A percentile compares a stretch with the other conserved stretches of the same genome.
These are phyloP conservation scores for Hygrophila difformis DNA, from an alignment of 257 asterid species.

Conservation along the genomic window DNA sequence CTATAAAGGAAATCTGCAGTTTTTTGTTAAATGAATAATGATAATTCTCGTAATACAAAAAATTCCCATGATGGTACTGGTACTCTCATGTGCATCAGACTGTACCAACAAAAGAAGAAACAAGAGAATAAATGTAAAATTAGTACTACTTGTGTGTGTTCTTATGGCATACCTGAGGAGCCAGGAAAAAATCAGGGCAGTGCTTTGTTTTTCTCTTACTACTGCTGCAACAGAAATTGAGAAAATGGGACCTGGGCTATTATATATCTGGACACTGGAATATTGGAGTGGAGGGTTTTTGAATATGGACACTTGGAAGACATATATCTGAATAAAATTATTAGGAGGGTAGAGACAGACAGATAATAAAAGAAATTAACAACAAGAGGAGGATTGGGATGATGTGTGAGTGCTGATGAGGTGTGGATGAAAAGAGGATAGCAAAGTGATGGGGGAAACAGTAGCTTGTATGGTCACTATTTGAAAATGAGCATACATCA, in stretches of 20 bases:
- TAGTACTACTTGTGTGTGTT: too few relatives aligned
- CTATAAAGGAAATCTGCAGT: too few relatives aligned
- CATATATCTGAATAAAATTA: too few relatives aligned
- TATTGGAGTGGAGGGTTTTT: not conserved
- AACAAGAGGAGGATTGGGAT: constrained; percentile 6
- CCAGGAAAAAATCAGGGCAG: too few relatives aligned
- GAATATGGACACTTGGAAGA: too few relatives aligned
- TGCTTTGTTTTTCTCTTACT: too few relatives aligned
- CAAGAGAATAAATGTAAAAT: not conserved
- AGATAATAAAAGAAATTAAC: too few relatives aligned
- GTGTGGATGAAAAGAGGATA: constrained; percentile 32
- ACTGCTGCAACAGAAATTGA: not conserved
- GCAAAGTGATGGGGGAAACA: constrained; percentile 16
- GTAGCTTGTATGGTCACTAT: constrained; percentile 26
- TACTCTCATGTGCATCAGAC: too few relatives aligned
- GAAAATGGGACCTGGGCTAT: not conserved
- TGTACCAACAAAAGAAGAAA: not conserved
- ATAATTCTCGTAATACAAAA: too few relatives aligned
- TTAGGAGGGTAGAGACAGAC: not conserved
- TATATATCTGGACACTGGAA: constrained; percentile 5
- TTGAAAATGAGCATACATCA: constrained; percentile 3
- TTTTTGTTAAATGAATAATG: too few relatives aligned
- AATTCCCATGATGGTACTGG: too few relatives aligned
- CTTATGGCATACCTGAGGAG: not conserved
- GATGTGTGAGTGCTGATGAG: constrained; percentile 9